Evolutionary conservation across 2,329 filamentous ascomycete species (phyloP), one percentile per base, ranked within the genome.

Genomic region (Stagonosporopsis rhizophila): DNA sequence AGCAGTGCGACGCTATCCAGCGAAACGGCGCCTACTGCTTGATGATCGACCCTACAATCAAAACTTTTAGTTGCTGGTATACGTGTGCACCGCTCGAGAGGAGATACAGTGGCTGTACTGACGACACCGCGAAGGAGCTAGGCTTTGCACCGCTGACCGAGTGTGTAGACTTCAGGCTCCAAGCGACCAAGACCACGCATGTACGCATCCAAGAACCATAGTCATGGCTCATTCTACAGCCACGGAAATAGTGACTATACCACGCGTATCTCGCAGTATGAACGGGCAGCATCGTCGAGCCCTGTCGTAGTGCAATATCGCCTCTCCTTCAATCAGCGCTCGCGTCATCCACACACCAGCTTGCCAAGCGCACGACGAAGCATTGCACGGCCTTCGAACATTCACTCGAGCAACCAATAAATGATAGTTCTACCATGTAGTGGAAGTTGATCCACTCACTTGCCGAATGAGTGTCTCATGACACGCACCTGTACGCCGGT

Each of bases 401-500:
- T 12, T 32, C 19, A 14, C 40, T 12, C 32, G 9, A 37, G 11
- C 34, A 22, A 30, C 49, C 28, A 35, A 48, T 48, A 40, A 39
- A 47, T 48, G 28, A 46, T 59, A 52, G 53, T 52, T 38, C 44
- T 35, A 42, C 19, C 39, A 50, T 35, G 48, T 44, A 27, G 54
- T 61, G 57, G 20, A 55, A 56, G 58, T 42, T 27, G 53, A 51
- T 44, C 57, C 41, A 51, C 38, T 57, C 22, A 17, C 41, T 41
- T 23, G 55, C 54, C 45, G 44, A 58, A 48, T 45, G 28, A 58
- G 44, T 48, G 52, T 37, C 47, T 49, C 49, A 62, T 60, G 58
- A 66, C 51, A 58, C 58, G 48, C 57, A 58, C 50, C 35, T 54
- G 50, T 60, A 34, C 50, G 25, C 27, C 42, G 20, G n/a, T 34